Evolutionary conservation across 805 yeast species (phyloP).

Genomic region (Suhomyces sp.): DNA sequence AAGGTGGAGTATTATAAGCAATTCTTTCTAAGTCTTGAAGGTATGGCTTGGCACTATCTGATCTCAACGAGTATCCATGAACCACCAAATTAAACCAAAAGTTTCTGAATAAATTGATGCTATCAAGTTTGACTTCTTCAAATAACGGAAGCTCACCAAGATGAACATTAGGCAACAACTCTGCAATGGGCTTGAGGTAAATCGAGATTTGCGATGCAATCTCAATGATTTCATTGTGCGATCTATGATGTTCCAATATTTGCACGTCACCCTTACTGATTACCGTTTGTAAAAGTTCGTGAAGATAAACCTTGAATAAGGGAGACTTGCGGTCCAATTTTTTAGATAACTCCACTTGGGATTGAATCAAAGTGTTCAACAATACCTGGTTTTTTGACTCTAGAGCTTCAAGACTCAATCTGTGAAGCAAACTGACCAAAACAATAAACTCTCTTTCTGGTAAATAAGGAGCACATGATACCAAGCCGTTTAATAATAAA

Average conservation of each 20-base stretch:
- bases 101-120: conserved; percentile 69
- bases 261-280: conserved; percentile 79
- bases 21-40: conserved; percentile 56
- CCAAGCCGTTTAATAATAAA: conserved; percentile 59
- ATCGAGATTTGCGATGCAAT: conserved; percentile 68
- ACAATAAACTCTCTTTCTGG: conserved; percentile 66
- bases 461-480: conserved; percentile 59
- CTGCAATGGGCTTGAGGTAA: conserved; percentile 72
- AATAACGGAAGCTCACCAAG: conserved; percentile 40
- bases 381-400: conserved; percentile 39
- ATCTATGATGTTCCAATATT: conserved; percentile 72
- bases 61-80: conserved; percentile 76
- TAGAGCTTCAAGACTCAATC: conserved; percentile 45
- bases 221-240: conserved; percentile 67
- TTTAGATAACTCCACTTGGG: conserved; percentile 49
- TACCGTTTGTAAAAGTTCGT: conserved; percentile 64
- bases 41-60: conserved; percentile 52
- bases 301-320: conserved; percentile 51
- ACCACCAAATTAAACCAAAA: conserved; percentile 93
- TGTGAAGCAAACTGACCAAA: conserved; percentile 57
- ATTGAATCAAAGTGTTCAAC: conserved; percentile 43
- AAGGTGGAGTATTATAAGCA: conserved; percentile 66
- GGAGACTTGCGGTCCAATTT: conserved; percentile 45
- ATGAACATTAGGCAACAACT: conserved; percentile 60
- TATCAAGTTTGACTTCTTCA: conserved; percentile 42